Conservation (phyloP, 2,329 filamentous ascomycete genomes). For the Exophiala mesophila region DNA sequence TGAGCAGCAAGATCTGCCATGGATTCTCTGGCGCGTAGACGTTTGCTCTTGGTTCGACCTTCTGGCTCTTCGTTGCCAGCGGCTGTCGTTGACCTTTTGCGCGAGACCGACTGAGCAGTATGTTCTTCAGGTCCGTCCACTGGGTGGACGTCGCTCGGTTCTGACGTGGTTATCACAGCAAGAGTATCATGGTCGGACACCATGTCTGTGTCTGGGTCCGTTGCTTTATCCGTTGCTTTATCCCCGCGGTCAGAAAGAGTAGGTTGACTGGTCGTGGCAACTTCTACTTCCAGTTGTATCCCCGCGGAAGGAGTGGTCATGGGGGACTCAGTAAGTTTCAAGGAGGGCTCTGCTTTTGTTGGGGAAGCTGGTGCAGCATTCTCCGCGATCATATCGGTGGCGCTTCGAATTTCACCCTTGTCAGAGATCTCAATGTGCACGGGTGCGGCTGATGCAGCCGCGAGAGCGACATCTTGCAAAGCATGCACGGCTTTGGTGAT, state of each 20-base stretch:
- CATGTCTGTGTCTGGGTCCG: not conserved
- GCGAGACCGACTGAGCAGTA: conserved; percentile 22
- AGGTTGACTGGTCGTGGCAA: not conserved
- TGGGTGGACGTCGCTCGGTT: conserved; percentile 1
- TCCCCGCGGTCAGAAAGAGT: not conserved
- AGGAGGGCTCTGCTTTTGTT: not conserved
- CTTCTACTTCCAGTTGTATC: not conserved
- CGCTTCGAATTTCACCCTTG: conserved; percentile 22
- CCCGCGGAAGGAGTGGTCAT: not conserved
- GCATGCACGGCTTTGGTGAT: conserved; percentile 42
- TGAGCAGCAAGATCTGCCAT: conserved; percentile 44
- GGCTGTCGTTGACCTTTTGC: conserved; percentile 59
- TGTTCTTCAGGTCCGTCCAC: conserved; percentile 18
- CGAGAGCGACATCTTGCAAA: conserved; percentile 33
- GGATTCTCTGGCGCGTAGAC: conserved; percentile 56
- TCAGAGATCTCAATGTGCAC: conserved; percentile 42
- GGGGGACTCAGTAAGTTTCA: not conserved
- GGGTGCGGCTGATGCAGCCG: conserved; percentile 34
- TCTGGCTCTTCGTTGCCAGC: conserved; percentile 55
- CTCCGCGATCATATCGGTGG: conserved; percentile 6
- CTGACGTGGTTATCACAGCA: not conserved
- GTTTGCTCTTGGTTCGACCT: conserved; percentile 55
- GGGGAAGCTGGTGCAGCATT: not conserved
- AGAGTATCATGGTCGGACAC: not conserved
- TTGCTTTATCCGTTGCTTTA: not conserved